These are phyloP conservation scores for Ricinus communis DNA, from an alignment of 345 rosid genomes.

Conservation along the genomic window DNA sequence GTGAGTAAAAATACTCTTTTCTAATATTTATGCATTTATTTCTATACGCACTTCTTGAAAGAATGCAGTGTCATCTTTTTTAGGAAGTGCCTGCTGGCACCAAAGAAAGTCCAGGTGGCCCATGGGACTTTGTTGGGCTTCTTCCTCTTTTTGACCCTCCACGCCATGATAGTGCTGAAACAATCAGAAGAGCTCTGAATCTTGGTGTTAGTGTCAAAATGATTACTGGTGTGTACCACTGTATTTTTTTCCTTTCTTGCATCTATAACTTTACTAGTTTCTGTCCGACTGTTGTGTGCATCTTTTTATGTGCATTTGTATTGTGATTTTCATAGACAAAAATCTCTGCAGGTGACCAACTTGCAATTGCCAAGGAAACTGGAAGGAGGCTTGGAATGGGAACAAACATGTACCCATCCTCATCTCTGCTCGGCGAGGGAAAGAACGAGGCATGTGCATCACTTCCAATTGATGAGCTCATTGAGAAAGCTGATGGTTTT, in stretches of 20 bases:
- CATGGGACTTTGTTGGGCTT: conserved; percentile 75
- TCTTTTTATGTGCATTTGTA: not conserved
- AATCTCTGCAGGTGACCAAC: conserved; percentile 50
- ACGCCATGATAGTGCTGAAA: conserved; percentile 56
- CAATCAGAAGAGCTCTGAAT: conserved; percentile 56
- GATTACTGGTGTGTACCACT: conserved; percentile 47
- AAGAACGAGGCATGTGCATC: conserved; percentile 30
- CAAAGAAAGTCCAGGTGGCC: conserved; percentile 59
- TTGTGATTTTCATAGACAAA: not conserved
- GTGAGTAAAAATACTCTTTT: conserved; percentile 26
- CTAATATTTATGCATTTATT: not conserved
- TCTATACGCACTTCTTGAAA: not conserved
- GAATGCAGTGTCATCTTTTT: not conserved
- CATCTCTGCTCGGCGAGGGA: conserved; percentile 47
- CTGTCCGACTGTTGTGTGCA: not conserved
- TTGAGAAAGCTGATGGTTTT: conserved; percentile 56
- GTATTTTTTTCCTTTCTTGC: too few species aligned
- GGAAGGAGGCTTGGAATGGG: conserved; percentile 74
- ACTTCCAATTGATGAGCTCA: conserved; percentile 46
- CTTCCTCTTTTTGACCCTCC: conserved; percentile 74
- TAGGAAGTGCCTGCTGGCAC: conserved; percentile 54
- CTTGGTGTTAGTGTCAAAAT: conserved; percentile 69
- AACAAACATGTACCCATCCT: conserved; percentile 48
- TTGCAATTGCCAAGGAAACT: conserved; percentile 65
- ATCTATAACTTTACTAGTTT: not conserved